These are phyloP conservation scores for Alternaria novae-zelandiae DNA, from an alignment of 2,329 filamentous ascomycete genomes.

Conservation along the genomic window DNA sequence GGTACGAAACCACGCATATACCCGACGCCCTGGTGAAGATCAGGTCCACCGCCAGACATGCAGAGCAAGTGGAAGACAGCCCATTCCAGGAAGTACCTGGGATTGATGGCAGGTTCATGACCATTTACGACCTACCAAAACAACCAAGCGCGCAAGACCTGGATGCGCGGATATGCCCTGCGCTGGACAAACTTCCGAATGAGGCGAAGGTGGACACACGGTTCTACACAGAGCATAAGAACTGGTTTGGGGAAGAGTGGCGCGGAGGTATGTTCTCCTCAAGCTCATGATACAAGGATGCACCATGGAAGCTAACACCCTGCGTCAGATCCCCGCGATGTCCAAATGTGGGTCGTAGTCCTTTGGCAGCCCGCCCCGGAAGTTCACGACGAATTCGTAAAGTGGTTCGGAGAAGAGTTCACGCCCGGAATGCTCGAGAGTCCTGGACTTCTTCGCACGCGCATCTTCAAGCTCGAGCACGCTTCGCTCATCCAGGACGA, in stretches of 20 bases:
- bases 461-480: conserved; percentile 20
- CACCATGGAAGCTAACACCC: neutral
- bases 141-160: conserved; percentile 8
- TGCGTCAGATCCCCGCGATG: conserved; percentile 11
- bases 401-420: conserved; percentile 19
- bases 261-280: conserved; percentile 10
- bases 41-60: conserved; percentile 10
- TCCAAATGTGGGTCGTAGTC: conserved; percentile 20
- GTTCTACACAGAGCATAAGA: conserved; percentile 13
- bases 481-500: conserved; percentile 8
- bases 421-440: conserved; percentile 20
- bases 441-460: conserved; percentile 17
- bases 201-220: conserved; percentile 14
- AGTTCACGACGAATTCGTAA: conserved; percentile 16
- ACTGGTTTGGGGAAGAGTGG: conserved; percentile 16
- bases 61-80: conserved; percentile 14
- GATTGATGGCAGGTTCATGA: conserved; percentile 16
- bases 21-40: conserved; percentile 11
- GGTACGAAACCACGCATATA: conserved; percentile 17
- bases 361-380: conserved; percentile 15
- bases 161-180: conserved; percentile 10
- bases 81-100: conserved; percentile 18
- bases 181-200: conserved; percentile 3
- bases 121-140: conserved; percentile 17
- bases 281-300: neutral